Conservation (phyloP, 164 flowering plant genomes). For the Umbilicus rupestris region DNA sequence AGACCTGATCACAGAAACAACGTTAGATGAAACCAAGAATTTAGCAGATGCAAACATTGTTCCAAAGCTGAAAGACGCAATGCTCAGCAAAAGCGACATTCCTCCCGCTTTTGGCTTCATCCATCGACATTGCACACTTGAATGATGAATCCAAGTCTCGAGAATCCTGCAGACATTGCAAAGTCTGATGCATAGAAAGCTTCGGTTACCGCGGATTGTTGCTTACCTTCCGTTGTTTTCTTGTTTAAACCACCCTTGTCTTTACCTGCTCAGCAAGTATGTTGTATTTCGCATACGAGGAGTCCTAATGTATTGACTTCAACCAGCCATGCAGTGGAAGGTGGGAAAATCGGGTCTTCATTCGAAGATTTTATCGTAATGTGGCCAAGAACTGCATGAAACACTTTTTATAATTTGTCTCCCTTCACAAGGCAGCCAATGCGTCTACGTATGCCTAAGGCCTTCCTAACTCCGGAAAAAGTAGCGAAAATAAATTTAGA, state of each 20-base stretch:
- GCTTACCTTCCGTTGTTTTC: conserved; percentile 2
- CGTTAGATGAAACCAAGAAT: background rate
- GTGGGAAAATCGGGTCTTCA: conserved; percentile 34
- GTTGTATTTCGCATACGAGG: conserved; percentile 35
- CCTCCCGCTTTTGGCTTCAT: conserved; percentile 40
- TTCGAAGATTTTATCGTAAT: conserved; percentile 27
- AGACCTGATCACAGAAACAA: background rate
- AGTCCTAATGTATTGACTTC: conserved; percentile 28
- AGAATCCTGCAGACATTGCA: conserved; percentile 30
- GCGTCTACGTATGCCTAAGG: too few species aligned
- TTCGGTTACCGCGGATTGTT: conserved; percentile 28
- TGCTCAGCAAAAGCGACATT: conserved; percentile 27
- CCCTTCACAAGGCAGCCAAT: too few species aligned
- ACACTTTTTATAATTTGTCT: too few species aligned
- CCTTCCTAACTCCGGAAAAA: too few species aligned
- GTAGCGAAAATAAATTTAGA: too few species aligned
- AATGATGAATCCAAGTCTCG: conserved; percentile 42
- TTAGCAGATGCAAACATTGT: too few species aligned
- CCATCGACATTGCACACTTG: conserved; percentile 62
- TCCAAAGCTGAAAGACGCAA: background rate
- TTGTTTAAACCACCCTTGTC: background rate
- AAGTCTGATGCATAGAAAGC: conserved; percentile 54
- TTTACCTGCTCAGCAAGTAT: conserved; percentile 38
- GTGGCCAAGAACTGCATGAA: conserved; percentile 64
- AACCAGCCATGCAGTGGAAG: conserved; percentile 52